Evolutionary conservation across 2,329 filamentous ascomycete genomes (phyloP).

Genomic region (Fusarium palustre): DNA sequence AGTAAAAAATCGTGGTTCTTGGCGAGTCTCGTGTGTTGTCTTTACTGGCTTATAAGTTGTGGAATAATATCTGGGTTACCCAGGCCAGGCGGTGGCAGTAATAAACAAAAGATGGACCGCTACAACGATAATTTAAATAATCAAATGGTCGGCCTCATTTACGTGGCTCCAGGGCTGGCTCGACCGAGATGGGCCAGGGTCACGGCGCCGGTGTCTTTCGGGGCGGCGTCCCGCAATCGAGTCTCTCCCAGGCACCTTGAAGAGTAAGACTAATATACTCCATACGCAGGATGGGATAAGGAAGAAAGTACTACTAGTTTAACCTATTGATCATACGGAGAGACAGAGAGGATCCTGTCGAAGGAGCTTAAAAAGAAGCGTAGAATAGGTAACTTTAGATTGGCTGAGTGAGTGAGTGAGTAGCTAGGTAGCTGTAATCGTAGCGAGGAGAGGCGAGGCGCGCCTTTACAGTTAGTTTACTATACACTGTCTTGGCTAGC

Average conservation of each 20-base stretch:
- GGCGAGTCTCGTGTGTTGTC: background rate
- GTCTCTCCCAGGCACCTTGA: conserved; percentile 8
- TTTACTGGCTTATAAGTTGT: conserved; percentile 27
- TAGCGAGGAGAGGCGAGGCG: background rate
- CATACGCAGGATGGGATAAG: background rate
- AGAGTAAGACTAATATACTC: conserved; percentile 20
- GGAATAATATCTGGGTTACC: conserved; percentile 29
- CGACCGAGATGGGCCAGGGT: conserved; percentile 31
- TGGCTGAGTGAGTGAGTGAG: background rate
- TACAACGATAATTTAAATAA: conserved; percentile 10
- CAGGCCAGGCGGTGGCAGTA: background rate
- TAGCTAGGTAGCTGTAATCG: background rate
- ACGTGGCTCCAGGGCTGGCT: conserved; percentile 20
- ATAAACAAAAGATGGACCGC: conserved; percentile 37
- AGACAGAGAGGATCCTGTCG: background rate
- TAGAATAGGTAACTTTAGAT: conserved; percentile 12
- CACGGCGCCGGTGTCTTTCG: conserved; percentile 23
- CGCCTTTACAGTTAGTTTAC: background rate
- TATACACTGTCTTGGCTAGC: conserved; percentile 9
- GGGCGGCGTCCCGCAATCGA: conserved; percentile 29
- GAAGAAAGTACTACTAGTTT: conserved; percentile 29
- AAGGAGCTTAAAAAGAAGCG: conserved; percentile 29
- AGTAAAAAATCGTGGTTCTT: conserved; percentile 5
- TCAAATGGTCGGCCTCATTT: conserved; percentile 36
- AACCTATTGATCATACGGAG: conserved; percentile 8